Conservation (phyloP, 1,284 basidiomycete genomes). For the Microbotryum lychnidis-dioicae region DNA sequence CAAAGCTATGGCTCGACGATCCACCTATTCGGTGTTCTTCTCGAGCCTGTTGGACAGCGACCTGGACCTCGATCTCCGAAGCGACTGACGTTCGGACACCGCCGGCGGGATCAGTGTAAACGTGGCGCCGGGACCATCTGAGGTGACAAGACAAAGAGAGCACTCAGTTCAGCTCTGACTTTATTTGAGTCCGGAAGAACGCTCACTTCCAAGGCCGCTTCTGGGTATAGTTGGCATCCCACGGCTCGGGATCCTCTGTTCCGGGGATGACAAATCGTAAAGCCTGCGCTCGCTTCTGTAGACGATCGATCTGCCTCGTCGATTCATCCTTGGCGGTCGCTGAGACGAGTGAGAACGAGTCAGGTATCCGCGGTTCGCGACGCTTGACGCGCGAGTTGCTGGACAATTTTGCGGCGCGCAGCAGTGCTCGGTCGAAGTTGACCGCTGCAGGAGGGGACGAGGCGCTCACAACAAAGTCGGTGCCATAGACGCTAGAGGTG, state of each 20-base stretch:
- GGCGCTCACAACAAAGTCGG: background rate
- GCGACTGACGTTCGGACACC: background rate
- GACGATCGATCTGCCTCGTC: background rate
- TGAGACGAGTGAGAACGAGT: slow-evolving; percentile 1
- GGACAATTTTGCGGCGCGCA: background rate
- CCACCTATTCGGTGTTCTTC: background rate
- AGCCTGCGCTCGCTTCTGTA: background rate
- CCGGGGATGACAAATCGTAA: too few relatives aligned
- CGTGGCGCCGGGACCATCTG: slow-evolving; percentile 9
- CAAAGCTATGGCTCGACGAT: background rate
- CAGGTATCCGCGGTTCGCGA: slow-evolving; percentile 3
- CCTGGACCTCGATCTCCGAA: slow-evolving; percentile 1
- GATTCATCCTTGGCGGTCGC: background rate
- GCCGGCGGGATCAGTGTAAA: background rate
- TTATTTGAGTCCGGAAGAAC: too few relatives aligned
- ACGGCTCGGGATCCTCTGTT: too few relatives aligned
- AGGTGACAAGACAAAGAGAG: too few relatives aligned
- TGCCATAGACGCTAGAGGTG: background rate
- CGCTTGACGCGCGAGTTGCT: background rate
- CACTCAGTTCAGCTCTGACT: too few relatives aligned
- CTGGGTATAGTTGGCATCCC: too few relatives aligned
- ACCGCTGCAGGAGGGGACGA: background rate
- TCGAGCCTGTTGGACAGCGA: background rate
- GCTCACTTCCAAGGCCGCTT: too few relatives aligned
- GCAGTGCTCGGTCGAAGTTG: slow-evolving; percentile 1